Evolutionary conservation across 345 rosid genomes (phyloP).

Genomic region (Odontarrhena argentea): DNA sequence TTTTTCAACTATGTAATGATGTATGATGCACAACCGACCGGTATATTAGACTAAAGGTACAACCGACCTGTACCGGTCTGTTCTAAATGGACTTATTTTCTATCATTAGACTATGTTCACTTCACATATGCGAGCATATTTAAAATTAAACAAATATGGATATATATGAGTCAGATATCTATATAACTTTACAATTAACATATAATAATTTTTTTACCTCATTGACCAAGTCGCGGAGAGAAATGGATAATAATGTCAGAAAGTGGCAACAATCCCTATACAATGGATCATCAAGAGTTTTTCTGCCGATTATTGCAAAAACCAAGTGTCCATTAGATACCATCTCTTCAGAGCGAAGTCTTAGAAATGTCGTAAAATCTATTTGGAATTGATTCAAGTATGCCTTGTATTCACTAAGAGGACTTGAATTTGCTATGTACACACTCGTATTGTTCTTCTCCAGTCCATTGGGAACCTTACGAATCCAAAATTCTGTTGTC

Average conservation of each 20-base stretch:
- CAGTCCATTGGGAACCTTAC: constrained; percentile 27
- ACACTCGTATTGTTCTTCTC: constrained; percentile 26
- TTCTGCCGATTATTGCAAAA: constrained; percentile 39
- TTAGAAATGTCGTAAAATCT: constrained; percentile 45
- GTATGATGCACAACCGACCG: too few species aligned
- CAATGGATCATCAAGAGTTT: constrained; percentile 35
- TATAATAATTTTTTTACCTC: constrained; percentile 25
- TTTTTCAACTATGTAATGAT: too few species aligned
- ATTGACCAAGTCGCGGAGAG: constrained; percentile 36
- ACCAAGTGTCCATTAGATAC: constrained; percentile 41
- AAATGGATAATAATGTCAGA: constrained; percentile 17
- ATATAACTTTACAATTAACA: too few species aligned
- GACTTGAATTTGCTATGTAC: constrained; percentile 34
- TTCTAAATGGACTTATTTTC: too few species aligned
- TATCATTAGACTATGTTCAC: too few species aligned
- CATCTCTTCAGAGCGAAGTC: constrained; percentile 42
- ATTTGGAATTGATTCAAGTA: constrained; percentile 43
- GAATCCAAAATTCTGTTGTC: neutral
- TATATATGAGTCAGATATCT: too few species aligned
- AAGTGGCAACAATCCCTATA: constrained; percentile 2
- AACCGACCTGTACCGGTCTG: too few species aligned
- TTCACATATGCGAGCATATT: too few species aligned
- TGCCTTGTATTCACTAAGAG: constrained; percentile 33
- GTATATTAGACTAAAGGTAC: too few species aligned
- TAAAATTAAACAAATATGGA: too few species aligned